phyloP scores from a whole-genome alignment of 371 early-diverging fungal genomes.

The Cokeromyces recurvatus region DNA sequence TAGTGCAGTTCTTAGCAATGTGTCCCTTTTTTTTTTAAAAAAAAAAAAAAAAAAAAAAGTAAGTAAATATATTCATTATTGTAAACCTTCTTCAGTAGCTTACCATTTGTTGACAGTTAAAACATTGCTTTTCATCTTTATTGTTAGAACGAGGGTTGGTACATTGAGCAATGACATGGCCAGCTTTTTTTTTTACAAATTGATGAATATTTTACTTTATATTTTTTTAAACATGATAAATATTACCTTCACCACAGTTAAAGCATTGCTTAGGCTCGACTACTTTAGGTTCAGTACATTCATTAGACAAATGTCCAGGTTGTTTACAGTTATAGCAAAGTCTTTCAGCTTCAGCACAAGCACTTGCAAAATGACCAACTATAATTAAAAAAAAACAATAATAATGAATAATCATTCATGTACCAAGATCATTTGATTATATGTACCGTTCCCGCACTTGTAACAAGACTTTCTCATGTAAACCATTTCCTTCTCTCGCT shows the following conservation, averaged over 20 bases:
- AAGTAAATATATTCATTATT: not conserved
- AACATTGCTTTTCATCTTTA: conserved; percentile 32
- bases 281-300: conserved; percentile 50
- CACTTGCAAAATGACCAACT: conserved; percentile 52
- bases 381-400: too few species aligned
- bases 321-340: conserved; percentile 61
- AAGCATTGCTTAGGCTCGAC: conserved; percentile 57
- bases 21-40: conserved; percentile 45
- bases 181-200: conserved; percentile 29
- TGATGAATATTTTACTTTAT: too few species aligned
- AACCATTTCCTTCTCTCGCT: conserved; percentile 22
- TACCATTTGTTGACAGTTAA: conserved; percentile 55
- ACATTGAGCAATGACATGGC: conserved; percentile 59
- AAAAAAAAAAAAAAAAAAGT: not conserved
- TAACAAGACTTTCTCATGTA: conserved; percentile 47
- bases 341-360: conserved; percentile 46
- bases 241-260: conserved; percentile 55
- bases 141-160: conserved; percentile 21
- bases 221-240: too few species aligned
- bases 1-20: conserved; percentile 53
- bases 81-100: too few species aligned
- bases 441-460: conserved; percentile 55
- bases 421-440: too few species aligned
- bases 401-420: too few species aligned
- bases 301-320: conserved; percentile 53